These are phyloP conservation scores for Candida sojae DNA, from an alignment of 1,139 yeast species.

Conservation along the genomic window DNA sequence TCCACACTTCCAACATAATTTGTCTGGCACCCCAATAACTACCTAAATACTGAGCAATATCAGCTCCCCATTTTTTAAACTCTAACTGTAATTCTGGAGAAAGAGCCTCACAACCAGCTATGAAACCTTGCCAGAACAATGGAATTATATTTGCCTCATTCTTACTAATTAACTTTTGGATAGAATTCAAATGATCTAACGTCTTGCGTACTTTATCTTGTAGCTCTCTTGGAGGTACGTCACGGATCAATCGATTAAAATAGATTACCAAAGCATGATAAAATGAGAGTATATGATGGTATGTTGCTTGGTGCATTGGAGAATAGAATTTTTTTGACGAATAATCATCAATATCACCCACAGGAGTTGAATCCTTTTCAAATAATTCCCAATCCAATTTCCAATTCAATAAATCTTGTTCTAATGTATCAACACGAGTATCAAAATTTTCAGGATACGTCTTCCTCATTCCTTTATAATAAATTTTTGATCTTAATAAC, in stretches of 20 bases:
- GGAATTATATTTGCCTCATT: slow-evolving; percentile 68
- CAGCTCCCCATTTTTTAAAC: slow-evolving; percentile 80
- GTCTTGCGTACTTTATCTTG: slow-evolving; percentile 65
- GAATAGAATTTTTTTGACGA: slow-evolving; percentile 42
- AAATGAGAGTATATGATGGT: slow-evolving; percentile 80
- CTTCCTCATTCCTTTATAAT: slow-evolving; percentile 37
- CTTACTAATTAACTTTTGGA: slow-evolving; percentile 58
- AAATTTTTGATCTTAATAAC: slow-evolving; percentile 61
- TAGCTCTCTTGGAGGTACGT: slow-evolving; percentile 49
- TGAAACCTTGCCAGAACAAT: slow-evolving; percentile 85
- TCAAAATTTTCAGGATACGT: slow-evolving; percentile 45
- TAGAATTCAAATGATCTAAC: slow-evolving; percentile 62
- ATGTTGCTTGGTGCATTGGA: slow-evolving; percentile 71
- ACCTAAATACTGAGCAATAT: slow-evolving; percentile 72
- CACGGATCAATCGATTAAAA: slow-evolving; percentile 66
- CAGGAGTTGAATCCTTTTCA: slow-evolving; percentile 12
- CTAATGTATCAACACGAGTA: slow-evolving; percentile 49
- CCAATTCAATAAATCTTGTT: slow-evolving; percentile 61
- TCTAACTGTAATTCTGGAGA: slow-evolving; percentile 60
- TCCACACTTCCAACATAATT: slow-evolving; percentile 86
- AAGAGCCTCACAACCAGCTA: slow-evolving; percentile 83
- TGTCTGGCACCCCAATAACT: slow-evolving; percentile 86
- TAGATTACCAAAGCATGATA: slow-evolving; percentile 76
- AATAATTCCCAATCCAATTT: slow-evolving; percentile 61
- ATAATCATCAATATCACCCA: slow-evolving; percentile 16